Base-by-base conservation (phyloP, 2,329 filamentous ascomycete genomes). In the Fusarium oxysporum region DNA sequence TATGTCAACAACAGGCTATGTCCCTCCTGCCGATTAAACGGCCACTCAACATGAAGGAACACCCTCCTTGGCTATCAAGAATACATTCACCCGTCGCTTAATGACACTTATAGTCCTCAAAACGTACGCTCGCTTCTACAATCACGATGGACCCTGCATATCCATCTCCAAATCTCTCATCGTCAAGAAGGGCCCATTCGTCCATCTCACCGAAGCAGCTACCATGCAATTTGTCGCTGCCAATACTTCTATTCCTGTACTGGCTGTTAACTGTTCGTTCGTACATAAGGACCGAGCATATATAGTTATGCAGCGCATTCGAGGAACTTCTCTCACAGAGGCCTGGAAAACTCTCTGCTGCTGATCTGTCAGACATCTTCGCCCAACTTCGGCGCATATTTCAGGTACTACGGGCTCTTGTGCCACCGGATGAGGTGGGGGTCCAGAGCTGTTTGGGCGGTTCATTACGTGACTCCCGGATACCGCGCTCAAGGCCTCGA, bases 271-370 rank as follows among this genome's bases (percentile, higher is more conserved):
- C 50, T 77, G 70, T 37, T 70, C 75, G 0, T 87, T 87, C 56
- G 59, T 78, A 3, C 77, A 81, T 59, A 79, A 81, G 14, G 80
- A 80, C 23, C 69, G 71, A 8, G 79, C 83, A 1, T 86, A 85
- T 70, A 86, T 88, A 47, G 78, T 87, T 1, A 88, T 88, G 85
- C 78, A 81, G 45, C 71, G 78, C 7, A 74, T 82, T 11, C 69
- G 67, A 3, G 82, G 80, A 17, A 23, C 62, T 16, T 23, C 53
- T 10, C 45, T 81, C 1, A 44, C 74, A 0, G 33, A 60, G 2
- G 62, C 50, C 16, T 78, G 73, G 73, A 62, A n/a, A 30, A 32
- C 35, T 8, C 16, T 71, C 76, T 0, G 62, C 64, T 2, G 35
- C 51, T 6, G 73, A 73, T 7, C 71, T 32, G 0, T 17, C 61